Conservation (phyloP, 192 early-diverging fungal genomes). For the Rhizoclosmatium globosum region DNA sequence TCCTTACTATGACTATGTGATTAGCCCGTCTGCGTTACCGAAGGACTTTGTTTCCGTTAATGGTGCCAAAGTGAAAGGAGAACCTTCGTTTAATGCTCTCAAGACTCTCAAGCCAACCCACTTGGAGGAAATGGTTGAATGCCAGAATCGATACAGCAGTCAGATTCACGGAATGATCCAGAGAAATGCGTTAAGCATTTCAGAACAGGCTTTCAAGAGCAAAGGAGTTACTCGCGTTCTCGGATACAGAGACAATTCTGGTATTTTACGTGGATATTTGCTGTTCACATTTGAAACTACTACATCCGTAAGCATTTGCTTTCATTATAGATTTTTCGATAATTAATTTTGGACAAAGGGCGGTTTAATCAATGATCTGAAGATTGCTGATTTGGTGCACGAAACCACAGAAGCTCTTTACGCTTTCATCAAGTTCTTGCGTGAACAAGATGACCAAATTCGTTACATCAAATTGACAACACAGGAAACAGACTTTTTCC, state of each 20-base stretch:
- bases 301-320: neutral
- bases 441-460: conserved; percentile 26
- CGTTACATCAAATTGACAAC: conserved; percentile 5
- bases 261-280: conserved; percentile 9
- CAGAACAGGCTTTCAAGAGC: neutral
- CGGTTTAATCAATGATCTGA: conserved; percentile 9
- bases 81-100: neutral
- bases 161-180: conserved; percentile 17
- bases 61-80: neutral
- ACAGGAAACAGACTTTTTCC: conserved; percentile 24
- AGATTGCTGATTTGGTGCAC: conserved; percentile 12
- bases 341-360: neutral
- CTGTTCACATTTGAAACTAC: conserved; percentile 17
- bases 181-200: neutral
- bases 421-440: conserved; percentile 7
- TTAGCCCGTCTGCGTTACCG: conserved; percentile 1
- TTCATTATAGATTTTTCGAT: neutral
- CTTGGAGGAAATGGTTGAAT: conserved; percentile 5
- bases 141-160: conserved; percentile 12
- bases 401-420: conserved; percentile 18
- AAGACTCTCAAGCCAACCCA: neutral
- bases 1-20: conserved; percentile 19
- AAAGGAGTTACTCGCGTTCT: conserved; percentile 12
- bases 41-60: neutral
- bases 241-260: neutral